Base-by-base conservation (phyloP, 2,329 filamentous ascomycete species). In the Gremmenia infestans region DNA sequence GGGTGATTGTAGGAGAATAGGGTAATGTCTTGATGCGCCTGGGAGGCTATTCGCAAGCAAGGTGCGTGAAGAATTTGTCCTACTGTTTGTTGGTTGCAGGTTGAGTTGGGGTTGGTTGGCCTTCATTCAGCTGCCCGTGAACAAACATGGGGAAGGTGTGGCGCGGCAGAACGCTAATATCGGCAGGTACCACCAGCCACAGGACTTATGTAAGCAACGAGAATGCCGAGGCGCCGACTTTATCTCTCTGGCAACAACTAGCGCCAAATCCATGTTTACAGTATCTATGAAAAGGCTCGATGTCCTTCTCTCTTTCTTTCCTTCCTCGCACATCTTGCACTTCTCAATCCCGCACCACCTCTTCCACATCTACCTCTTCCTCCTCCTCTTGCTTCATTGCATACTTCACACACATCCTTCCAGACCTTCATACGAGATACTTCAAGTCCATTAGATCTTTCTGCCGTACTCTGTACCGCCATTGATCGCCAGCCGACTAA, bases 401-500 rank as follows among this genome's bases (percentile, higher is more conserved):
- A 61, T 58, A 58, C 56, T 61, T 62, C 50, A 11, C 28, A 32
- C 28, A 32, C 28, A 32, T 32, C 28, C 28, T 52, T 45, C 57
- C 53, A 52, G 54, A 62, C 58, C 63, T 68, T 66, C 62, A 58
- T 47, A 52, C 54, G 65, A 66, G 60, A 62, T 65, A 61, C 61
- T 60, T 61, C 60, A 63, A 66, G 66, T 69, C 67, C 55, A 73
- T 66, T 76, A 78, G 76, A 80, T 78, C 77, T 75, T 70, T 72
- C 76, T 71, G 74, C 74, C 71, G 57, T 63, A 64, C 61, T 56
- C 50, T 37, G 55, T 64, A 63, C 65, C 70, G 72, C 73, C 72
- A 74, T 75, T 76, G 76, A 77, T 80, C 75, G 74, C 66, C 53
- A 48, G 70, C 72, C 74, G 74, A 78, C 76, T 76, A 72, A 69